Conservation (phyloP, 805 yeast genomes). For the Myxozyma kluyveri region DNA sequence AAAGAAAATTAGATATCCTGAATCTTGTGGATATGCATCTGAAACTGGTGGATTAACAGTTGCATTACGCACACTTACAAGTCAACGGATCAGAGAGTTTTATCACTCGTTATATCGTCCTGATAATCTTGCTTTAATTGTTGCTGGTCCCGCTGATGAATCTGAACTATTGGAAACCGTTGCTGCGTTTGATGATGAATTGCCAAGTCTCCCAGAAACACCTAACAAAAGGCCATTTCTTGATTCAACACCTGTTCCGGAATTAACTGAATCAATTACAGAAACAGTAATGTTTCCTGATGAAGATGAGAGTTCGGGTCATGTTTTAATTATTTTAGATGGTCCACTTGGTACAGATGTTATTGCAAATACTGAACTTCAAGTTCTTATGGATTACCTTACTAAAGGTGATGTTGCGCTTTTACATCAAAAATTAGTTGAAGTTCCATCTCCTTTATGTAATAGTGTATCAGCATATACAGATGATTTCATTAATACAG, state of each 20-base stretch:
- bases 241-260: conserved; percentile 52
- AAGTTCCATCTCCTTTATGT: conserved; percentile 77
- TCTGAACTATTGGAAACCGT: conserved; percentile 62
- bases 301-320: conserved; percentile 80
- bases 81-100: conserved; percentile 70
- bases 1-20: conserved; percentile 36
- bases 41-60: conserved; percentile 91
- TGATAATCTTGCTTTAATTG: conserved; percentile 75
- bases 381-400: conserved; percentile 67
- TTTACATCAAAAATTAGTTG: conserved; percentile 68
- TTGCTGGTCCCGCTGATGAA: conserved; percentile 84
- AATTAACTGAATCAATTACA: conserved; percentile 43
- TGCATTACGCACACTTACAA: conserved; percentile 69
- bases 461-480: conserved; percentile 66
- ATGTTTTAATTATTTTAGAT: conserved; percentile 69
- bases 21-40: conserved; percentile 77
- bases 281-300: conserved; percentile 79
- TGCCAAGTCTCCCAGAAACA: conserved; percentile 39
- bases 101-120: conserved; percentile 74
- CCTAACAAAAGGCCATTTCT: conserved; percentile 58
- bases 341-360: conserved; percentile 65
- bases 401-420: conserved; percentile 76
- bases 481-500: conserved; percentile 66
- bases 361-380: conserved; percentile 62
- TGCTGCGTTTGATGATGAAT: conserved; percentile 56